These are phyloP conservation scores for Diplodia scrobiculata DNA, from an alignment of 2,329 filamentous ascomycete species.

Conservation along the genomic window DNA sequence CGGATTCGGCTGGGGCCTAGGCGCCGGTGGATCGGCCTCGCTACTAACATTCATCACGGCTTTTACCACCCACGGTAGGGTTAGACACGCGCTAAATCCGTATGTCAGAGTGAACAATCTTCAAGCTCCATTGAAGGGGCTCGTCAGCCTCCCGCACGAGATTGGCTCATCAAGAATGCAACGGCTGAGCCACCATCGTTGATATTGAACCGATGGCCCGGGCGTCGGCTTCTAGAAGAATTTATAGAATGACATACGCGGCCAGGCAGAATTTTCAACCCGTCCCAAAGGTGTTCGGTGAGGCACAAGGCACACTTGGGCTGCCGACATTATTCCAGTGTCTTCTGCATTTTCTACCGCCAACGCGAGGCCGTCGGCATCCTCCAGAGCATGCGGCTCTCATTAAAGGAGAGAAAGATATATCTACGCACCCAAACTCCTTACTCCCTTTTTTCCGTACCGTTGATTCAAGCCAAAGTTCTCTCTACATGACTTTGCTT, in stretches of 20 bases:
- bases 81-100: background rate
- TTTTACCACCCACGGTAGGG: too few relatives aligned
- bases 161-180: background rate
- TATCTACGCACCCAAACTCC: background rate
- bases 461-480: background rate
- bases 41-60: background rate
- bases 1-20: background rate
- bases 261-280: background rate
- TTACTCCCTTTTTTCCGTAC: slow-evolving; percentile 7
- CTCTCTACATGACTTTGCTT: too few relatives aligned
- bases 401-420: background rate
- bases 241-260: background rate
- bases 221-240: background rate
- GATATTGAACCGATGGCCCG: background rate
- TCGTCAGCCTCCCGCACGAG: background rate
- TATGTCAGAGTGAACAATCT: background rate
- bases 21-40: background rate
- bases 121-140: background rate
- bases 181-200: background rate
- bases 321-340: too few relatives aligned
- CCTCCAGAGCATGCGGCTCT: background rate
- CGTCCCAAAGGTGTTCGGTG: background rate
- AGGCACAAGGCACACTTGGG: background rate
- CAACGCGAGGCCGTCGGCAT: background rate
- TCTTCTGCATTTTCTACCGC: background rate